A percentile compares a stretch with the other conserved stretches of the same genome.
Evolutionary conservation across 73 alveolate genomes (phyloP).

Genomic region (Paramecium primaurelia): DNA sequence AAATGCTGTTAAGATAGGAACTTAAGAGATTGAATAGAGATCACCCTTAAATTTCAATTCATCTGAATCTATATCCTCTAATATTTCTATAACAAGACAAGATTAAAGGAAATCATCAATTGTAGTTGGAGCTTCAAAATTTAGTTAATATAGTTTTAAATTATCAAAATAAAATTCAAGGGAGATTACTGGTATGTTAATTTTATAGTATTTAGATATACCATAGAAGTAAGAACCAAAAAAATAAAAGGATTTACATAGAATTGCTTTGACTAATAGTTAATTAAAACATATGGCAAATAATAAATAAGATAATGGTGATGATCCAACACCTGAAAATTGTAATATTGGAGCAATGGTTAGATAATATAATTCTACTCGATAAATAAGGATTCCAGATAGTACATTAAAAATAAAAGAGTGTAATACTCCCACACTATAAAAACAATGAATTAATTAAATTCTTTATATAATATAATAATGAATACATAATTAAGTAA

Average conservation of each 20-base stretch:
- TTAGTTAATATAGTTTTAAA: slow-evolving; percentile 21
- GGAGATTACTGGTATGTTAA: background rate
- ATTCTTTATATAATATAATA: background rate
- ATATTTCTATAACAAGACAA: background rate
- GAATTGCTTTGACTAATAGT: background rate
- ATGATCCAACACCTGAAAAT: background rate
- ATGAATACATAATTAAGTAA: background rate
- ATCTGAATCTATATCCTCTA: background rate
- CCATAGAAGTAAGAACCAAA: background rate
- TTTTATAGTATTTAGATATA: background rate
- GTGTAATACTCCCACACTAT: background rate
- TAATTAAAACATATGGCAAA: background rate
- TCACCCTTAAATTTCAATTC: background rate
- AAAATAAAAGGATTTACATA: slow-evolving; percentile 14
- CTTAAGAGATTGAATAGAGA: slow-evolving; percentile 6
- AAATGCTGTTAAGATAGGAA: background rate
- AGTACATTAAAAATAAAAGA: background rate
- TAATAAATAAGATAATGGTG: background rate
- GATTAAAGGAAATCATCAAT: background rate
- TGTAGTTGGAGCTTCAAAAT: background rate
- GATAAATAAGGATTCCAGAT: slow-evolving; percentile 8
- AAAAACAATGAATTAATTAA: background rate
- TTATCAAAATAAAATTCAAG: background rate
- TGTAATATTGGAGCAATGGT: background rate
- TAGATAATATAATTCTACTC: background rate